Evolutionary conservation across 1,284 basidiomycete species (phyloP).

Genomic region (Cryptococcus jaspeensis): DNA sequence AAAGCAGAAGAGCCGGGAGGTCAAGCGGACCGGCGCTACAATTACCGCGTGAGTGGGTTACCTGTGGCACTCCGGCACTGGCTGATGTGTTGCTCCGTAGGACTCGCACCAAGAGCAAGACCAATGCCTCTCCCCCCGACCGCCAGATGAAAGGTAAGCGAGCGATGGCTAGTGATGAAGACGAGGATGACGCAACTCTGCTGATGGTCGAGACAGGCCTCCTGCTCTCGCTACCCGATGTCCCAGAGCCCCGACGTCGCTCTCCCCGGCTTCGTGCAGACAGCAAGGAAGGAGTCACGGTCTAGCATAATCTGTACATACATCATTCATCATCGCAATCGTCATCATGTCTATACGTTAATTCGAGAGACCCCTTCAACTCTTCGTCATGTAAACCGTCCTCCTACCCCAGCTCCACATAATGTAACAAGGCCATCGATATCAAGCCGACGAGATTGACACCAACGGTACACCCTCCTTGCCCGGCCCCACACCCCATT

Average conservation of each 20-base stretch:
- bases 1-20: no score
- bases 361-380: neutral
- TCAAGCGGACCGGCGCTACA: no score
- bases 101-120: neutral
- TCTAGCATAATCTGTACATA: no score
- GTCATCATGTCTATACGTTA: neutral
- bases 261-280: constrained; percentile 6
- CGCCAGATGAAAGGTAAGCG: constrained; percentile 2
- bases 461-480: constrained; percentile 1
- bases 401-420: neutral
- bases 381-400: neutral
- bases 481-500: neutral
- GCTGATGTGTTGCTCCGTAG: neutral
- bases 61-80: neutral
- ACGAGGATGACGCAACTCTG: neutral
- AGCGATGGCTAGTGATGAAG: neutral
- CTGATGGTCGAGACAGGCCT: neutral
- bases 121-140: neutral
- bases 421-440: neutral
- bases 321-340: no score
- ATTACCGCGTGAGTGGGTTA: neutral
- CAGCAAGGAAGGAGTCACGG: no score
- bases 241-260: constrained; percentile 3
- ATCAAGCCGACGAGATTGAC: constrained; percentile 7
- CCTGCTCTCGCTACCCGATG: neutral